A percentile compares a stretch with the other conserved stretches of the same genome.
phyloP scores from a whole-genome alignment of 1,284 basidiomycete genomes.

The Microstroma glucosiphilum region DNA sequence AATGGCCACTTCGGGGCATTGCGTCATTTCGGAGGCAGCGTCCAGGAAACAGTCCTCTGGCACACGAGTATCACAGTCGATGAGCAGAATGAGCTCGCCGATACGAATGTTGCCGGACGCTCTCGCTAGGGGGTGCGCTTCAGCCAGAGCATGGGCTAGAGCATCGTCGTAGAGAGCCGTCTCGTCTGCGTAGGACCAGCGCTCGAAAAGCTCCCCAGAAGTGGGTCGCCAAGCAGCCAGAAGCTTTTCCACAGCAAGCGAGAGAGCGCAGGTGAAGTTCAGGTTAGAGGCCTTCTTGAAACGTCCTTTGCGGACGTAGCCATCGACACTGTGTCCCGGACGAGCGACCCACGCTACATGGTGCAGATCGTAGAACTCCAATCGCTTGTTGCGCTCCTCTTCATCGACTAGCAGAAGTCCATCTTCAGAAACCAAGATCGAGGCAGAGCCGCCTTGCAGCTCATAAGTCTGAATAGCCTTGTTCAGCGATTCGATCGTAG shows the following conservation, averaged over 20 bases:
- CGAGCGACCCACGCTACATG: slow-evolving; percentile 77
- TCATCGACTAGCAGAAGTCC: slow-evolving; percentile 62
- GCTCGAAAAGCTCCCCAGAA: not conserved
- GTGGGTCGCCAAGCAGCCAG: slow-evolving; percentile 55
- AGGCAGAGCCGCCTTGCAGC: slow-evolving; percentile 69
- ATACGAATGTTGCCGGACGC: slow-evolving; percentile 32
- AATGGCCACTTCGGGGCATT: slow-evolving; percentile 70
- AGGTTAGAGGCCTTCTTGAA: slow-evolving; percentile 87
- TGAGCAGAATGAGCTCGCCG: slow-evolving; percentile 33
- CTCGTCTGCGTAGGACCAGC: slow-evolving; percentile 24
- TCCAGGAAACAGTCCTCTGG: slow-evolving; percentile 79
- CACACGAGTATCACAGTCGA: slow-evolving; percentile 75
- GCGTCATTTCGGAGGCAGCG: slow-evolving; percentile 70
- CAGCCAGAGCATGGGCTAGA: slow-evolving; percentile 53
- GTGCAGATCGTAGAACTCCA: slow-evolving; percentile 66
- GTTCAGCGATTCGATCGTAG: slow-evolving; percentile 72
- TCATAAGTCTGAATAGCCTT: slow-evolving; percentile 80
- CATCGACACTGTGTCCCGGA: slow-evolving; percentile 63
- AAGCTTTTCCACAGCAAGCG: slow-evolving; percentile 68
- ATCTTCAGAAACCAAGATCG: slow-evolving; percentile 71
- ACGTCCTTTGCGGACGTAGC: slow-evolving; percentile 73
- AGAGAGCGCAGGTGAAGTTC: slow-evolving; percentile 72
- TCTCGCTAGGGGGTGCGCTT: slow-evolving; percentile 49
- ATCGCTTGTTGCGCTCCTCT: slow-evolving; percentile 63
- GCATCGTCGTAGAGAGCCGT: slow-evolving; percentile 21